Base-by-base conservation (phyloP, 129 eudicot species). In the sunflower (Helianthus annuus) region DNA sequence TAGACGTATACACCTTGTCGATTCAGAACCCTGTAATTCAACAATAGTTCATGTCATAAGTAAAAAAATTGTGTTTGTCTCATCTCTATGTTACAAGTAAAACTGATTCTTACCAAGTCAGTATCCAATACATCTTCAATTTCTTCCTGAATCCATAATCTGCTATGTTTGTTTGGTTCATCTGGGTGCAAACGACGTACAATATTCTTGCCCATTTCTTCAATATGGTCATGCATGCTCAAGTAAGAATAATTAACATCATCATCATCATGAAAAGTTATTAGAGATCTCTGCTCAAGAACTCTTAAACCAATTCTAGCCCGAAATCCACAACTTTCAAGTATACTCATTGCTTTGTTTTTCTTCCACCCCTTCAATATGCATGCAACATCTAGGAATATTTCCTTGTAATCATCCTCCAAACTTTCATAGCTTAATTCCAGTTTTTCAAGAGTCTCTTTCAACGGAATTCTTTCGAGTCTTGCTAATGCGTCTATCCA, bases 351-450 rank as follows among this genome's bases (percentile, higher is more conserved):
- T 10, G 69, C 70, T n/a, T 3, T 6, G 11, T 14, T 24, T 13
- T 57, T 24, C 11, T 3, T 0, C 73, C 45, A 10, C 45, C 74
- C 70, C 48, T 66, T 58, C 12, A 72, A 32, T 16, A 79, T 36
- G 46, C 78, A 79, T 42, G 83, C 83, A 79, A 66, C 70, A 59
- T 73, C 76, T 19, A 79, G 48, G 54, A 73, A 79, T 48, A 79
- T 79, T 13, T 79, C 48, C 51, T 73, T 66, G 42, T 17, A 78
- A 45, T 82, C 70, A 14, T 73, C 78, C 40, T 80, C 91, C 2
- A 86, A 76, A 11, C 73, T 67, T 22, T 59, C 63, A 70, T 55
- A 86, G 64, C 91, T 85, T 61, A 85, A 55, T 64, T 73, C 71
- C 45, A 86, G 22, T 38, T 72, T 73, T 64, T 73, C 83, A 3